phyloP scores from a whole-genome alignment of 192 early-diverging fungal species.

The Ambispora gerdemannii region DNA sequence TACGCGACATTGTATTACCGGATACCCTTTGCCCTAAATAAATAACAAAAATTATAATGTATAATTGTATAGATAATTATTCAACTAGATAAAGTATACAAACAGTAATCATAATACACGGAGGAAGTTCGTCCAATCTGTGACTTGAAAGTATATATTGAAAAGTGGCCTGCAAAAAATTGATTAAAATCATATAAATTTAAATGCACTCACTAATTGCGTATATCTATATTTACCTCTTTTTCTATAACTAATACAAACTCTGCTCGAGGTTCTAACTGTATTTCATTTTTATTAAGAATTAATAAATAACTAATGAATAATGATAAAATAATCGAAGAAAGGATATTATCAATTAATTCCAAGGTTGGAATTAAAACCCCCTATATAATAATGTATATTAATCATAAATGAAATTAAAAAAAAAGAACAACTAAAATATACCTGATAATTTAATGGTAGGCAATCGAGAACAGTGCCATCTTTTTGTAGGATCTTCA shows the following conservation, averaged over 20 bases:
- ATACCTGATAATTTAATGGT: neutral
- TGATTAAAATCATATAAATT: neutral
- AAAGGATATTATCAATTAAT: slow-evolving; percentile 24
- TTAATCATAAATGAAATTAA: neutral
- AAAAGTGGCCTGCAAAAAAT: slow-evolving; percentile 28
- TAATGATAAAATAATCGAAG: neutral
- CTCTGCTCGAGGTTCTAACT: slow-evolving; percentile 12
- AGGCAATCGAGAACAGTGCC: slow-evolving; percentile 11
- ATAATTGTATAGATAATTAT: no score
- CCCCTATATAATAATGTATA: slow-evolving; percentile 1
- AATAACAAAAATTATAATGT: neutral
- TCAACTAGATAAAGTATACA: slow-evolving; percentile 1
- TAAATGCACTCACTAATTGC: neutral
- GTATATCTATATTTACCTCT: slow-evolving; percentile 10
- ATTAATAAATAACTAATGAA: neutral
- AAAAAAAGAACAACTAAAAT: neutral
- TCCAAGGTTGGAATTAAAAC: slow-evolving; percentile 17
- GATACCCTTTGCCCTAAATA: slow-evolving; percentile 30
- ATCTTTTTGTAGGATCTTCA: slow-evolving; percentile 24
- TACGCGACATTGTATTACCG: no score
- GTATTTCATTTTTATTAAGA: slow-evolving; percentile 1
- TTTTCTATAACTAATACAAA: slow-evolving; percentile 32
- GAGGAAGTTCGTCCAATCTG: slow-evolving; percentile 1
- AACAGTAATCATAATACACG: slow-evolving; percentile 29
- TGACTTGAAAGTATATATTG: slow-evolving; percentile 25